Conservation (phyloP, 768 basidiomycete genomes). For the Boletellus sp. region DNA sequence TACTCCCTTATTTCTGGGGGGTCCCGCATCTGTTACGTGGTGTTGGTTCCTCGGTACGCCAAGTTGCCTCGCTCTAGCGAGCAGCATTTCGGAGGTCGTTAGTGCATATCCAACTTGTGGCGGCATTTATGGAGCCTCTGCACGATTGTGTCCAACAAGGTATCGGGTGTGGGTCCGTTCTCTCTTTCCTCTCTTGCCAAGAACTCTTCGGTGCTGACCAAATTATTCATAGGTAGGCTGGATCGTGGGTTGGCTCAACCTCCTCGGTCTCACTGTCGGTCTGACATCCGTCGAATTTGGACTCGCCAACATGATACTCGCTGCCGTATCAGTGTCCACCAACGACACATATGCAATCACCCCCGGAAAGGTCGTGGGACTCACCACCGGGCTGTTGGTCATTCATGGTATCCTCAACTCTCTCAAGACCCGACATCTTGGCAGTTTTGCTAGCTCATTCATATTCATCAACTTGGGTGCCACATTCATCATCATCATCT, state of each 20-base stretch:
- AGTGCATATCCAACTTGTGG: conserved; percentile 33
- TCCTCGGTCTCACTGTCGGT: conserved; percentile 24
- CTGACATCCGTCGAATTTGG: conserved; percentile 37
- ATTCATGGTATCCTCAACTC: conserved; percentile 44
- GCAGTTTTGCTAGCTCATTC: conserved; percentile 32
- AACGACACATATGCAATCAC: conserved; percentile 34
- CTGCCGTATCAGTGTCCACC: conserved; percentile 23
- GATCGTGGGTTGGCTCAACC: conserved; percentile 33
- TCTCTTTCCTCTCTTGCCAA: neutral
- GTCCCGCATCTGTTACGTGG: conserved; percentile 37
- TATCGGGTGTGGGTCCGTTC: conserved; percentile 57
- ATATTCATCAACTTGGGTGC: conserved; percentile 46
- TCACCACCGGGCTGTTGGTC: conserved; percentile 39
- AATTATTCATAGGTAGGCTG: conserved; percentile 23
- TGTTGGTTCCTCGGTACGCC: conserved; percentile 32
- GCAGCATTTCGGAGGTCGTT: conserved; percentile 30
- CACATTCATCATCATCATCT: conserved; percentile 40
- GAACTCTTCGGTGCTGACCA: neutral
- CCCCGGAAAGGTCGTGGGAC: conserved; percentile 38
- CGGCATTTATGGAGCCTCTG: conserved; percentile 64
- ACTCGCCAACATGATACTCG: conserved; percentile 33
- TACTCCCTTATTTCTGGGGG: conserved; percentile 35
- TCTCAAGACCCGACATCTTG: conserved; percentile 37
- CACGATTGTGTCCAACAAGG: conserved; percentile 61
- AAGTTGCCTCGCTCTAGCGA: conserved; percentile 28